Evolutionary conservation across 257 asterid genomes (phyloP), one percentile per base, ranked within the genome.

Genomic region (Sherardia arvensis): DNA sequence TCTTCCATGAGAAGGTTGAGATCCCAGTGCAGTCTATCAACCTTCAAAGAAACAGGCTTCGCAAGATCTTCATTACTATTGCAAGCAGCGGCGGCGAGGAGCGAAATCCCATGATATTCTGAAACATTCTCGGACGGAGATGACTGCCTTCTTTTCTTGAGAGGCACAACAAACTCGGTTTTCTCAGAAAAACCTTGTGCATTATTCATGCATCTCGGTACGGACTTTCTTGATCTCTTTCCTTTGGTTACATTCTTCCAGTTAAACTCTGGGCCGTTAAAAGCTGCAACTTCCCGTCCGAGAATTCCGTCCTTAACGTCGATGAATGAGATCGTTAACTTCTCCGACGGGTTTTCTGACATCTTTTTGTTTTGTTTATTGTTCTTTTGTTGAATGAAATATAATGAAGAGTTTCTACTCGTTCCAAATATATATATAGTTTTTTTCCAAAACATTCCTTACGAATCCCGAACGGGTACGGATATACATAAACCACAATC

Each of bases 11-110:
- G 65, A 18, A 82, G 77, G 74, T 92, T 92, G 43, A 92, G 81
- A 77, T 92, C 94, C 99, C 97, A 92, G 68, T 83, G 77, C 53
- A 75, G 70, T 57, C 96, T 74, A 74, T 78, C 86, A 60, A 85
- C 76, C 74, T 87, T 88, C 25, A 77, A 54, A 64, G 80, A 69
- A 65, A 55, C 78, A 49, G 78, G 43, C 9, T 23, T 36, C 59
- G 22, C 38, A 53, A n/a, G 51, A 73, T 71, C 59, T 12, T 78
- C 72, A 66, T 70, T 78, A 67, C 64, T 66, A 64, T 53, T 66
- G 73, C 83, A 77, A 28, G 98, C 96, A 68, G 90, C 91, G 26
- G 90, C 83, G 32, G 94, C 97, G 63, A 91, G 95, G 66, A 91
- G 95, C 53, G 79, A 90, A 69, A 91, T 81, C 48, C 98, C 96